These are phyloP conservation scores for Auxenochlorella pyrenoidosa DNA, from an alignment of 139 green algal species.

Conservation along the genomic window DNA sequence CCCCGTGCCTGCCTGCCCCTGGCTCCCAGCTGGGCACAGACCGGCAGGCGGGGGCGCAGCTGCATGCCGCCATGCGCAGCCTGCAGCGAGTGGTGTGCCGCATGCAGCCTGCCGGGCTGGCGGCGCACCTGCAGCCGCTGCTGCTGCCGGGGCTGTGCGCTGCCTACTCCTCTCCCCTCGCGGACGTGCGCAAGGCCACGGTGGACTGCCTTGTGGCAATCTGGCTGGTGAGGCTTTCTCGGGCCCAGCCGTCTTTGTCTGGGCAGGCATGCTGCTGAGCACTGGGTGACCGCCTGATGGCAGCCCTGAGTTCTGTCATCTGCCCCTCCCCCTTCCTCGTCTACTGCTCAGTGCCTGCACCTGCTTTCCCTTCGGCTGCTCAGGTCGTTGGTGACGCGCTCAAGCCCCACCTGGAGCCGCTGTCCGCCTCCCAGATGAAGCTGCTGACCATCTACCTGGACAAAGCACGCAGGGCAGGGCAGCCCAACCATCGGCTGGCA, in stretches of 20 bases:
- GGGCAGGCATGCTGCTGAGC: not conserved
- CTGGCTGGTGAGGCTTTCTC: constrained; percentile 37
- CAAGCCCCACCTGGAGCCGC: constrained; percentile 55
- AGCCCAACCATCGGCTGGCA: not conserved
- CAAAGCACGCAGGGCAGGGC: not conserved
- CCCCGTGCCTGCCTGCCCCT: constrained; percentile 35
- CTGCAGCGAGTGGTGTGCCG: constrained; percentile 28
- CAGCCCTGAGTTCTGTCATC: no score
- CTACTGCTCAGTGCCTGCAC: not conserved
- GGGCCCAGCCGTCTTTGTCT: no score
- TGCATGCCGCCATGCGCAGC: constrained; percentile 37
- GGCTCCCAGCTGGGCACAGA: not conserved
- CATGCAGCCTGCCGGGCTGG: constrained; percentile 42
- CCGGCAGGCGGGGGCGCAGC: not conserved
- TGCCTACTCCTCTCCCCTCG: constrained; percentile 56
- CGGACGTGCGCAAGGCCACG: constrained; percentile 74
- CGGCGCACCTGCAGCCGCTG: constrained; percentile 27
- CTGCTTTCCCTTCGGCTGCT: not conserved
- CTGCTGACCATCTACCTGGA: constrained; percentile 75
- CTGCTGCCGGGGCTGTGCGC: constrained; percentile 70
- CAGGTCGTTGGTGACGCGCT: constrained; percentile 58
- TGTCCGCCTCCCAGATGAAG: constrained; percentile 66
- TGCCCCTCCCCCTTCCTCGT: no score
- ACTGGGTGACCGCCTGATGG: no score
- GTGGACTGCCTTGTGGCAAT: constrained; percentile 69